Percentiles rank a stretch among this genome's conserved stretches.
Evolutionary conservation across 352 stramenopile genomes (phyloP).

Genomic region (Hyaloperonospora arabidopsidis): DNA sequence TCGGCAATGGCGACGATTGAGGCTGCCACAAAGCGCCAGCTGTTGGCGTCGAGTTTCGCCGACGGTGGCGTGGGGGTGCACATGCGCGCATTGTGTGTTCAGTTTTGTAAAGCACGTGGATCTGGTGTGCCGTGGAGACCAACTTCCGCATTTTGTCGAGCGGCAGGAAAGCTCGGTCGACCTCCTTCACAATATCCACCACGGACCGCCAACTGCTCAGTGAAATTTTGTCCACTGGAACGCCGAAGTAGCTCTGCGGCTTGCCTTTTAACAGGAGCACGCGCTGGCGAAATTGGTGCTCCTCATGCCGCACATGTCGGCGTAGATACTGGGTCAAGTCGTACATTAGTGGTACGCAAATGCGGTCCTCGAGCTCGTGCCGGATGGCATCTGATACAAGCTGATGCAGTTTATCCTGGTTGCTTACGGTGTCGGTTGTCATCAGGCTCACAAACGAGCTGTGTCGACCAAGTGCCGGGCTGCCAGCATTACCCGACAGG

Average conservation of each 20-base stretch:
- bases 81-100: slow-evolving; percentile 46
- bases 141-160: slow-evolving; percentile 82
- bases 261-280: slow-evolving; percentile 61
- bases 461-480: slow-evolving; percentile 26
- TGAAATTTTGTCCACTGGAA: slow-evolving; percentile 69
- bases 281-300: slow-evolving; percentile 63
- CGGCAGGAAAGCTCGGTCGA: slow-evolving; percentile 73
- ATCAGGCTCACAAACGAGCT: slow-evolving; percentile 67
- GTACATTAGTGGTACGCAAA: slow-evolving; percentile 74
- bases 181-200: slow-evolving; percentile 71
- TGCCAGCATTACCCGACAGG: slow-evolving; percentile 12
- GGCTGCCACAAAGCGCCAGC: slow-evolving; percentile 18
- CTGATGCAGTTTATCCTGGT: slow-evolving; percentile 66
- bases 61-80: slow-evolving; percentile 25
- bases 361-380: slow-evolving; percentile 71
- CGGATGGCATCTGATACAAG: slow-evolving; percentile 78
- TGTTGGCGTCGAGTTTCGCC: slow-evolving; percentile 39
- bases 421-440: slow-evolving; percentile 49
- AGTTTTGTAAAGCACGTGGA: slow-evolving; percentile 60
- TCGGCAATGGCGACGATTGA: slow-evolving; percentile 10
- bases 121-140: slow-evolving; percentile 56
- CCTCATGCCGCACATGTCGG: slow-evolving; percentile 49
- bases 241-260: slow-evolving; percentile 77
- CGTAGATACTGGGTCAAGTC: slow-evolving; percentile 41
- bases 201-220: slow-evolving; percentile 66